Evolutionary conservation across 257 asterid species (phyloP).

Genomic region (Cynanchum wilfordii): DNA sequence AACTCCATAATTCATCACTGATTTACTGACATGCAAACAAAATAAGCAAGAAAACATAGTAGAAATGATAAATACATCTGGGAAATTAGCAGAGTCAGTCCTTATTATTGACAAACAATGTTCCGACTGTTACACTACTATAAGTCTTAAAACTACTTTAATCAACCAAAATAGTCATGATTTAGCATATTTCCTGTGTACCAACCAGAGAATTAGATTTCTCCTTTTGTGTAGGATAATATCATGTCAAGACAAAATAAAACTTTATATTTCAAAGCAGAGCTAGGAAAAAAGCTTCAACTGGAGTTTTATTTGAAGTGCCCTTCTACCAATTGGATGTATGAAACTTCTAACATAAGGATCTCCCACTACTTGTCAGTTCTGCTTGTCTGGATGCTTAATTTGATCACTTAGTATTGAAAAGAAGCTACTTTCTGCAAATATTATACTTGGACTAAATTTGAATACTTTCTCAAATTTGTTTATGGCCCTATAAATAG

Average conservation of each 20-base stretch:
- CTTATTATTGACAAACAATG: too few relatives aligned
- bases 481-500: too few relatives aligned
- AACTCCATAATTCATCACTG: neutral
- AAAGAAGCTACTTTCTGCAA: neutral
- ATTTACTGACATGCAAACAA: neutral
- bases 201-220: neutral
- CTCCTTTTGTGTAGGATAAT: neutral
- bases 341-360: neutral
- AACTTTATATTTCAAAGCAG: neutral
- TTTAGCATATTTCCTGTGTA: neutral
- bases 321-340: neutral
- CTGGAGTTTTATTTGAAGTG: neutral
- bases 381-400: neutral
- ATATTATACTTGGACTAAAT: too few relatives aligned
- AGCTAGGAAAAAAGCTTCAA: neutral
- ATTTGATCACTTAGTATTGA: neutral
- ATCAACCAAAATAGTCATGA: too few relatives aligned
- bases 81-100: too few relatives aligned
- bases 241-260: neutral
- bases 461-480: too few relatives aligned
- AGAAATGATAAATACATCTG: too few relatives aligned
- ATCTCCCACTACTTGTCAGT: neutral
- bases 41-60: neutral
- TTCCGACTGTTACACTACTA: too few relatives aligned
- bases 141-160: too few relatives aligned